Evolutionary conservation across 441 rosid genomes (phyloP), one percentile per base, ranked within the genome.

Genomic region (Arabidopsis lyrata): DNA sequence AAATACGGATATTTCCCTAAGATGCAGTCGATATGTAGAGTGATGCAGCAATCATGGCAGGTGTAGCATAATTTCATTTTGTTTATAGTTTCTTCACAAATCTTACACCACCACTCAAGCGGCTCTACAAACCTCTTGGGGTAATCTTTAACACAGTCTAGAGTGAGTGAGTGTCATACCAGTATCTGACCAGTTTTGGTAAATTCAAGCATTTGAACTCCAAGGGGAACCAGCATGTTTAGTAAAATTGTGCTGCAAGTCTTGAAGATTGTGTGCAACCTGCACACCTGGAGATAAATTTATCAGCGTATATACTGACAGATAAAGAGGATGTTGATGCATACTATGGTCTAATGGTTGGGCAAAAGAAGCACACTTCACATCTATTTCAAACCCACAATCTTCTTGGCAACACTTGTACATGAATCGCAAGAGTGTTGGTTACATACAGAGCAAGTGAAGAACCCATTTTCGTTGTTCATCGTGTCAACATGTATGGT

Each of bases 101-200:
- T 20, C n/a, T 66, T 59, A 66, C 70, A 66, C 59, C 69, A 64
- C 42, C 56, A 52, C 32, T 12, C 4, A 5, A 22, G 34, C 15
- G 6, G n/a, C 24, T 22, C 24, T 22, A 22, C 24, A 29, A 29
- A 29, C n/a, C 8, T 20, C 15, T 12, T 5, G 0, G 12, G 8
- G 15, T 10, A 52, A 6, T 50, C 3, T 24, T 12, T 12, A 24
- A 5, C 8, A 11, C n/a, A 5, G 4, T 35, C 16, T 5, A 15
- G 8, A 15, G 9, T 2, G 12, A 34, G 8, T 34, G 39, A 9
- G 7, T 6, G 44, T 57, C 44, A 12, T 16, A 7, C 63, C 35
- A 16, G 62, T 35, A 50, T 50, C 22, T 50, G 5, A 50, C 56
- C 8, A 11, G 13, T 50, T 22, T 24, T 12, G 56, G 32, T 16